phyloP scores from a whole-genome alignment of 2,329 filamentous ascomycete genomes.

The Graphiopsis chlorocephala region DNA sequence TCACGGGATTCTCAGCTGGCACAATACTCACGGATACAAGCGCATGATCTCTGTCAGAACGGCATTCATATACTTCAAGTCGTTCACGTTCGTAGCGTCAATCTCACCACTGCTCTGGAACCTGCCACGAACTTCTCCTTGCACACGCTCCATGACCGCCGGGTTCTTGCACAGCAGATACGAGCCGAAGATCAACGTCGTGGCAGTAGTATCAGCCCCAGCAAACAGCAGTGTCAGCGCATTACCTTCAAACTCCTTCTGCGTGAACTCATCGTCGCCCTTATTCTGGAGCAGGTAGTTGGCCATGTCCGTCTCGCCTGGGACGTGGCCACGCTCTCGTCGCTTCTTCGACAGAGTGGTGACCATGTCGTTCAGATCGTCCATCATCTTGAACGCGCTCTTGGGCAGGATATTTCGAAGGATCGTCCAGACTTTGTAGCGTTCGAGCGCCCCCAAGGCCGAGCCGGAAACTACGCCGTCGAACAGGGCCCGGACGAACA shows the following conservation, averaged over 20 bases:
- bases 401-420: slow-evolving; percentile 14
- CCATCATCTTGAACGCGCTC: slow-evolving; percentile 16
- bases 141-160: slow-evolving; percentile 36
- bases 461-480: neutral
- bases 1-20: neutral
- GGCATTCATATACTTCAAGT: slow-evolving; percentile 40
- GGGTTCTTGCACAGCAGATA: slow-evolving; percentile 27
- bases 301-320: slow-evolving; percentile 6
- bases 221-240: slow-evolving; percentile 30
- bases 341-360: neutral
- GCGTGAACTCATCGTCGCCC: slow-evolving; percentile 26
- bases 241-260: slow-evolving; percentile 30
- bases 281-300: slow-evolving; percentile 20
- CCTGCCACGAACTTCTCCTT: slow-evolving; percentile 40
- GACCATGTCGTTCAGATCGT: neutral
- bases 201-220: slow-evolving; percentile 35
- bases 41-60: slow-evolving; percentile 46
- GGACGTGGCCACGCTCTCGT: slow-evolving; percentile 1
- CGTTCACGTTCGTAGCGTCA: slow-evolving; percentile 22
- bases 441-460: slow-evolving; percentile 5
- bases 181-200: slow-evolving; percentile 27
- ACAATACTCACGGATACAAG: slow-evolving; percentile 36
- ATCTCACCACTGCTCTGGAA: slow-evolving; percentile 37
- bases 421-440: slow-evolving; percentile 14
- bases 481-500: slow-evolving; percentile 2